Evolutionary conservation across 148 eudicot species (phyloP).

Genomic region (Nepenthes gracilis): DNA sequence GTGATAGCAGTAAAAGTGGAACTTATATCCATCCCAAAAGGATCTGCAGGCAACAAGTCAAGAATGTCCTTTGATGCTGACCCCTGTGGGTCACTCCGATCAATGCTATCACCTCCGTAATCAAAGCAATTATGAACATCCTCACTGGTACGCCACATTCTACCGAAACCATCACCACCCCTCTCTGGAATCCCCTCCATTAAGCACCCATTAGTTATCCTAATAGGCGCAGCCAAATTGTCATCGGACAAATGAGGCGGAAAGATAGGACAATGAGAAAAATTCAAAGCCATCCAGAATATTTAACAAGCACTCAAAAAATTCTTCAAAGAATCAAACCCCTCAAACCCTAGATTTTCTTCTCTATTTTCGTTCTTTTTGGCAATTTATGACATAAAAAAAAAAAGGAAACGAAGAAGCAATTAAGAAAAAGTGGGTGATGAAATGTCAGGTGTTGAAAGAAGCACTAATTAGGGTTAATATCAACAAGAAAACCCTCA

Average conservation of each 20-base stretch:
- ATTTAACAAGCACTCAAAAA: conserved; percentile 6
- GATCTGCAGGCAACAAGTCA: conserved; percentile 83
- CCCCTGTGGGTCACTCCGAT: conserved; percentile 29
- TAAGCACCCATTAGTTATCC: conserved; percentile 33
- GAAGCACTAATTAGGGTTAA: not conserved
- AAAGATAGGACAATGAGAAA: conserved; percentile 54
- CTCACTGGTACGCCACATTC: conserved; percentile 12
- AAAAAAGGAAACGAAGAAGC: not conserved
- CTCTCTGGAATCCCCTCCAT: conserved; percentile 39
- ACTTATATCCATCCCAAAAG: conserved; percentile 83
- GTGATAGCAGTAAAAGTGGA: conserved; percentile 66
- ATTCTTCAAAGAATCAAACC: conserved; percentile 3
- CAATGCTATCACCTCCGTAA: conserved; percentile 25
- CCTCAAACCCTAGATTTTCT: conserved; percentile 4
- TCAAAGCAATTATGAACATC: conserved; percentile 25
- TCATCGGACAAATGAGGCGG: conserved; percentile 46
- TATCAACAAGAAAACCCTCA: conserved; percentile 51
- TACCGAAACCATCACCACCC: conserved; percentile 20
- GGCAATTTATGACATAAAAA: not conserved
- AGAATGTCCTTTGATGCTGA: conserved; percentile 34
- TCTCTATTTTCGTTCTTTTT: conserved; percentile 7
- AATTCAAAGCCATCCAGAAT: conserved; percentile 68
- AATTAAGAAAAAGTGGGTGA: not conserved
- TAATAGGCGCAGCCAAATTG: conserved; percentile 40
- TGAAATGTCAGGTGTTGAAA: not conserved